These are phyloP conservation scores for Apocynum venetum DNA, from an alignment of 257 asterid genomes.

Conservation along the genomic window DNA sequence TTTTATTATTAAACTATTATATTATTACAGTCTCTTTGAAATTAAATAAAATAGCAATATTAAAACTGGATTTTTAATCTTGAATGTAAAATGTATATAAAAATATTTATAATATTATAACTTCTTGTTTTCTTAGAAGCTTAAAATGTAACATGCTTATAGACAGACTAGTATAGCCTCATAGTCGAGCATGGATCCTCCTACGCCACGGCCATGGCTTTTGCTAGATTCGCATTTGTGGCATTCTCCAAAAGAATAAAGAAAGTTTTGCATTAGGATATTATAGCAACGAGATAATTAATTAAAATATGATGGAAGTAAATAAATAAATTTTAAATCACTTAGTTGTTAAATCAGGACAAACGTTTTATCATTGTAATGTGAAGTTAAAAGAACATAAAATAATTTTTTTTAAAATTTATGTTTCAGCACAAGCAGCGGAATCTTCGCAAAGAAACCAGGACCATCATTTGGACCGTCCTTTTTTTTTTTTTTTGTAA, in stretches of 20 bases:
- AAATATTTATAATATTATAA: too few relatives aligned
- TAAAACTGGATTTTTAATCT: too few relatives aligned
- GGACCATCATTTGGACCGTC: conserved; percentile 52
- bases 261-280: neutral
- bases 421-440: conserved; percentile 30
- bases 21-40: too few relatives aligned
- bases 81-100: too few relatives aligned
- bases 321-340: neutral
- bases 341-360: conserved; percentile 7
- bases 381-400: neutral
- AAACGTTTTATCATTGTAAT: conserved; percentile 10
- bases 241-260: neutral
- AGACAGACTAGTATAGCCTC: too few relatives aligned
- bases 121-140: too few relatives aligned
- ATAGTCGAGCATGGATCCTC: neutral
- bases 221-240: conserved; percentile 33
- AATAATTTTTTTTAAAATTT: too few relatives aligned
- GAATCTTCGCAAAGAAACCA: conserved; percentile 74
- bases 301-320: neutral
- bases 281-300: neutral
- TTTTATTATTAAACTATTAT: too few relatives aligned
- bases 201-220: conserved; percentile 16
- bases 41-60: too few relatives aligned
- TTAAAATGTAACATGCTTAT: too few relatives aligned
- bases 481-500: conserved; percentile 11